Conservation (phyloP, 768 basidiomycete species). For the Russula griseocarnosa region DNA sequence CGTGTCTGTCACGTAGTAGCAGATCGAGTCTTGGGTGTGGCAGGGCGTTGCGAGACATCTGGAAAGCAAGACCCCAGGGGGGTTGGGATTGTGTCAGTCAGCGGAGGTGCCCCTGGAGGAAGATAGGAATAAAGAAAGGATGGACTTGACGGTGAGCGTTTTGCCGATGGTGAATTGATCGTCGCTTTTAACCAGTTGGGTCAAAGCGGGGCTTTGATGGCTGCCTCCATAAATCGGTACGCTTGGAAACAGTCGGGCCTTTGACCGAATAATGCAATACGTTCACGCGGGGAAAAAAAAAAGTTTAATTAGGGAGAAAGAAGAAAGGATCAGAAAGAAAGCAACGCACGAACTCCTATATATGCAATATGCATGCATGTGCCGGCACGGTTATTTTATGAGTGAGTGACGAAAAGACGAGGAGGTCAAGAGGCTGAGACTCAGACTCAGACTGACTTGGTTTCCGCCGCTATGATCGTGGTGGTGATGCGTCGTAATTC, state of each 20-base stretch:
- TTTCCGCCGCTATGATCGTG: slow-evolving; percentile 88
- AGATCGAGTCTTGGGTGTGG: slow-evolving; percentile 96
- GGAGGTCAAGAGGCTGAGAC: too few species aligned
- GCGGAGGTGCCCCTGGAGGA: too few species aligned
- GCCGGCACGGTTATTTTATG: too few species aligned
- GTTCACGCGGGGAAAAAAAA: too few species aligned
- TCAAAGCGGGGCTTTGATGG: slow-evolving; percentile 58
- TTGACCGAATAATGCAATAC: neutral
- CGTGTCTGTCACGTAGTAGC: slow-evolving; percentile 63
- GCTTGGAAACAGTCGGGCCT: slow-evolving; percentile 45
- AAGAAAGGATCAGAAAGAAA: neutral
- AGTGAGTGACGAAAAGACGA: neutral
- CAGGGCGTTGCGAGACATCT: slow-evolving; percentile 87
- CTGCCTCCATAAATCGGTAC: slow-evolving; percentile 78
- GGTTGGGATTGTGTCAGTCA: neutral
- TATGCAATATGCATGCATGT: too few species aligned
- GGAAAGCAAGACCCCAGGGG: neutral
- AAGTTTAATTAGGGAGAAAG: neutral
- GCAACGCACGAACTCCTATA: slow-evolving; percentile 43
- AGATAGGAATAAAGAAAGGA: neutral
- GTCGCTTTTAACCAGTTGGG: slow-evolving; percentile 72
- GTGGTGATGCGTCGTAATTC: slow-evolving; percentile 91
- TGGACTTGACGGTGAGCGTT: slow-evolving; percentile 55
- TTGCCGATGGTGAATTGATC: slow-evolving; percentile 75
- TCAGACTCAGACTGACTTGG: slow-evolving; percentile 55